Base-by-base conservation (phyloP, 192 early-diverging fungal species). In the Chytriomyces sp. region DNA sequence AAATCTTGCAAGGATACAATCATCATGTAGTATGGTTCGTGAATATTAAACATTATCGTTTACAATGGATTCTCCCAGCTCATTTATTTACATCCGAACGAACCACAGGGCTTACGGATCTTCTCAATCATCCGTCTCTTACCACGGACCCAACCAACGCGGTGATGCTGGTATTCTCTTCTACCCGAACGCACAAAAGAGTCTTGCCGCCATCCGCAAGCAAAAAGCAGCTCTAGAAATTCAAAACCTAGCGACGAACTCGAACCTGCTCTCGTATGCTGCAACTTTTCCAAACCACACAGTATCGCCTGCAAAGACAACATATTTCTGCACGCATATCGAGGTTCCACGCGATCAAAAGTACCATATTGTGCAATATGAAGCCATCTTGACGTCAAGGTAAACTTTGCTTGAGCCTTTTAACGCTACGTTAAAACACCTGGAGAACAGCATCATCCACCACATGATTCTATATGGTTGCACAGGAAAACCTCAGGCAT, bases 341-440 rank as follows among this genome's bases (percentile, higher is more conserved):
- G 7, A 38, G 39, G 32, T 70, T 17, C 72, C 72, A 22, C 3
- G 38, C 5, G 72, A 74, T 72, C 40, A 53, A 55, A 68, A 71
- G 39, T 59, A 75, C 56, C 74, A 75, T 31, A 40, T 63, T 39
- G 59, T 75, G 12, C 41, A 71, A 39, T 72, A 70, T 34, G 67
- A 41, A 31, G 68, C 39, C 25, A 34, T 70, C 55, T 22, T 33
- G 0, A n/a, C 12, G 38, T 53, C 64, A 12, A 66, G 41, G 44
- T 53, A 25, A 10, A n/a, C n/a, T n/a, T n/a, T n/a, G n/a, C n/a
- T 2, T 14, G 22, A 49, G 3, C 22, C 44, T 22, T 49, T n/a
- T n/a, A 14, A 3, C 17, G 1, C 44, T 49, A 0, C 44, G 14
- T 49, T 22, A 49, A 49, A 22, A 14, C 44, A 49, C 44, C 44